These are phyloP conservation scores for Starmerella bombi DNA, from an alignment of 805 yeast species.

Conservation along the genomic window DNA sequence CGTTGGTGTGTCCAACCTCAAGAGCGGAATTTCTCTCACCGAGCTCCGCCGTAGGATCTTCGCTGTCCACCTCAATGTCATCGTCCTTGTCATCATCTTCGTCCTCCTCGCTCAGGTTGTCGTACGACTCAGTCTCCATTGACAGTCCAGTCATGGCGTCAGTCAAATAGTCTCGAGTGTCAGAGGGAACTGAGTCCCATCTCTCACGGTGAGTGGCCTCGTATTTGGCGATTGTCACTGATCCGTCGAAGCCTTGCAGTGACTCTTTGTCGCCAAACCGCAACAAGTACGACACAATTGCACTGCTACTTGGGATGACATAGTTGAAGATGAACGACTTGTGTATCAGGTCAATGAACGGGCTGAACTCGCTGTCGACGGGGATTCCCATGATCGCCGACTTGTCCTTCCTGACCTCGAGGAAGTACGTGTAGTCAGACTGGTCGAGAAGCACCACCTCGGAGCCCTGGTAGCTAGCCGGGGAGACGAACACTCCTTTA, in stretches of 20 bases:
- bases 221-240: conserved; percentile 44
- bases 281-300: conserved; percentile 49
- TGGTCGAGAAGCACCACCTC: conserved; percentile 33
- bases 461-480: conserved; percentile 20
- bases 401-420: conserved; percentile 32
- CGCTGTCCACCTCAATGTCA: conserved; percentile 18
- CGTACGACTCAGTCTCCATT: conserved; percentile 21
- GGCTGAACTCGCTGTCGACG: conserved; percentile 42
- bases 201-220: conserved; percentile 40
- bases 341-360: conserved; percentile 48
- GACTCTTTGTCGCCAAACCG: conserved; percentile 35
- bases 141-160: conserved; percentile 39
- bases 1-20: conserved; percentile 56
- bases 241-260: conserved; percentile 40
- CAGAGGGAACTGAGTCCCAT: conserved; percentile 34
- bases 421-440: conserved; percentile 40
- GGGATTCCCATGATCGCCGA: conserved; percentile 30
- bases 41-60: conserved; percentile 16
- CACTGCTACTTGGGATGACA: conserved; percentile 26
- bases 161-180: conserved; percentile 43
- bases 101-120: conserved; percentile 29
- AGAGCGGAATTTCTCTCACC: conserved; percentile 46
- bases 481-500: conserved; percentile 35
- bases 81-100: conserved; percentile 21
- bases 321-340: conserved; percentile 56